phyloP scores from a whole-genome alignment of 805 yeast species.

The Cyberlindnera euphorbiiphila region DNA sequence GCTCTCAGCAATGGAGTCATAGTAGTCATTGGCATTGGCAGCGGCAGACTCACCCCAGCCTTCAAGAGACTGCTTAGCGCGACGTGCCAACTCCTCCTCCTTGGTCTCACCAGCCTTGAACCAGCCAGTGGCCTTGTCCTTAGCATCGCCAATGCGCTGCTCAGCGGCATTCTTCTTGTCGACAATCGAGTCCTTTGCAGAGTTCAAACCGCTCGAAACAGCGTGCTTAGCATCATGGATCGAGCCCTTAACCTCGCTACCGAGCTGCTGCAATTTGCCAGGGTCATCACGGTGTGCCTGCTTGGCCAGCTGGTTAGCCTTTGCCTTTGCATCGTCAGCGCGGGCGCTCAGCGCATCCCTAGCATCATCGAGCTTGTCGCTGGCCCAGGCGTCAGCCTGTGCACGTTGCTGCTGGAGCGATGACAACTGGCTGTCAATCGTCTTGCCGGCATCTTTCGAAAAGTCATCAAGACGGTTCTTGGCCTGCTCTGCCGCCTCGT shows the following conservation, averaged over 20 bases:
- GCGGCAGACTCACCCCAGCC: slow-evolving; percentile 48
- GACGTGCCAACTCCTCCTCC: slow-evolving; percentile 29
- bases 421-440: slow-evolving; percentile 17
- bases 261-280: slow-evolving; percentile 18
- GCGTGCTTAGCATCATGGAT: slow-evolving; percentile 17
- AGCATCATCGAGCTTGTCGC: slow-evolving; percentile 18
- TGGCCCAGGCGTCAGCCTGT: slow-evolving; percentile 21
- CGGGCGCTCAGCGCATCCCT: slow-evolving; percentile 11
- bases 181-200: slow-evolving; percentile 23
- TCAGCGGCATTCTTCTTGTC: slow-evolving; percentile 13
- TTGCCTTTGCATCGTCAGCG: slow-evolving; percentile 18
- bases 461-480: slow-evolving; percentile 17
- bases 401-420: slow-evolving; percentile 16
- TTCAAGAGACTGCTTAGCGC: slow-evolving; percentile 33
- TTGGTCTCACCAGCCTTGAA: slow-evolving; percentile 17
- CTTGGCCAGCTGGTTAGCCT: slow-evolving; percentile 18
- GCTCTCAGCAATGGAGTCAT: slow-evolving; percentile 19
- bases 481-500: slow-evolving; percentile 21
- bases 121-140: slow-evolving; percentile 12
- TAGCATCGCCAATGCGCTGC: slow-evolving; percentile 8
- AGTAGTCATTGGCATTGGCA: slow-evolving; percentile 25
- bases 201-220: slow-evolving; percentile 2
- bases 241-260: slow-evolving; percentile 24
- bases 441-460: slow-evolving; percentile 20
- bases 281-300: slow-evolving; percentile 17